phyloP scores from a whole-genome alignment of 1,284 basidiomycete genomes.

The Thecaphora thlaspeos region DNA sequence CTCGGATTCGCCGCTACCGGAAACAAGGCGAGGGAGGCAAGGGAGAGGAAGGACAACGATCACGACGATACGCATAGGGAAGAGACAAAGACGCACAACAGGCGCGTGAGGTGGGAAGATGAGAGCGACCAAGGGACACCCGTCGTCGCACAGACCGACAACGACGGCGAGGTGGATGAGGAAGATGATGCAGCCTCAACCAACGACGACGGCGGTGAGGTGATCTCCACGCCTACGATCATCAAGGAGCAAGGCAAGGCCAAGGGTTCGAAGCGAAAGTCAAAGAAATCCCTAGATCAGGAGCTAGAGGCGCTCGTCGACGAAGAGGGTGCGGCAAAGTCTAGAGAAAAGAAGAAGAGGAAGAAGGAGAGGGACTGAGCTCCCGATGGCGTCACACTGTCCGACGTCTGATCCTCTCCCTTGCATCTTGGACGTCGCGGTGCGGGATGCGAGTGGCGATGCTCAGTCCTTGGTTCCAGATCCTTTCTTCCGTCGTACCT shows the following conservation, averaged over 20 bases:
- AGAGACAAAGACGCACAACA: background rate
- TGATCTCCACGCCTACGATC: background rate
- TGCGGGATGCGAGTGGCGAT: no score
- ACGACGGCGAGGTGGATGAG: background rate
- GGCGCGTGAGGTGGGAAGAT: slow-evolving; percentile 12
- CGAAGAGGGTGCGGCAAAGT: background rate
- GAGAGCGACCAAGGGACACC: slow-evolving; percentile 1
- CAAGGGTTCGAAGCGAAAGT: background rate
- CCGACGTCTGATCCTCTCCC: no score
- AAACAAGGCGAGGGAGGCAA: slow-evolving; percentile 1
- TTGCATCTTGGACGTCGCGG: no score
- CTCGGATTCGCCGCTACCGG: slow-evolving; percentile 12
- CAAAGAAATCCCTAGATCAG: background rate
- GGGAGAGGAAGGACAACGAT: slow-evolving; percentile 2
- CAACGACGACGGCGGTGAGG: background rate
- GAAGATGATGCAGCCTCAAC: background rate
- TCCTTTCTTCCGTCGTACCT: no score
- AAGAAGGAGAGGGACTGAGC: slow-evolving; percentile 2
- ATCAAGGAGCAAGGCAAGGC: background rate
- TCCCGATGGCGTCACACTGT: no score
- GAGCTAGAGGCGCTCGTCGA: background rate
- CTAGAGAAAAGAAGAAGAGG: slow-evolving; percentile 6
- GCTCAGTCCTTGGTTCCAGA: no score
- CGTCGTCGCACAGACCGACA: no score
- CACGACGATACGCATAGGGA: background rate